phyloP scores from a whole-genome alignment of 2,329 filamentous ascomycete species.

The Scleromitrula shiraiana region DNA sequence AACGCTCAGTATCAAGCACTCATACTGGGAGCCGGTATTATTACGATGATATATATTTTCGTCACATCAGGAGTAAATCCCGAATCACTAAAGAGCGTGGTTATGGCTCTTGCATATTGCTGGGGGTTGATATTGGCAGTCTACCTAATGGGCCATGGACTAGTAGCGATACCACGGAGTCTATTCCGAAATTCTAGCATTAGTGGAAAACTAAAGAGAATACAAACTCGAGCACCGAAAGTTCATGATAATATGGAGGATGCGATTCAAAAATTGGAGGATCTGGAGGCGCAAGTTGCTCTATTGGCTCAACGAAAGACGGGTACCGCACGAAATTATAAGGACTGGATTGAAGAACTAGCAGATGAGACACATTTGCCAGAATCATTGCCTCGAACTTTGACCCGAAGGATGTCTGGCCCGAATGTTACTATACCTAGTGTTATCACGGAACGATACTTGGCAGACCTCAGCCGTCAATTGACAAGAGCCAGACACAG shows the following conservation, averaged over 20 bases:
- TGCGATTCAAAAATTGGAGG: slow-evolving; percentile 68
- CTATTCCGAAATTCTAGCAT: slow-evolving; percentile 75
- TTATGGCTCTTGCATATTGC: slow-evolving; percentile 92
- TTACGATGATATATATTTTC: slow-evolving; percentile 78
- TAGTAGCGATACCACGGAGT: slow-evolving; percentile 80
- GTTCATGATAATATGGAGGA: slow-evolving; percentile 85
- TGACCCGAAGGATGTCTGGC: slow-evolving; percentile 34
- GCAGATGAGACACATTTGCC: slow-evolving; percentile 66
- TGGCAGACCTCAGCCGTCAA: slow-evolving; percentile 80
- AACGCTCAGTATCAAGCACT: slow-evolving; percentile 88
- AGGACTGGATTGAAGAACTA: slow-evolving; percentile 94
- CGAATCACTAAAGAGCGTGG: slow-evolving; percentile 66
- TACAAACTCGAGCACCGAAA: slow-evolving; percentile 73
- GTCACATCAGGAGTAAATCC: slow-evolving; percentile 67
- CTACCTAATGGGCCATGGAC: slow-evolving; percentile 93
- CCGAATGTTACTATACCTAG: slow-evolving; percentile 53
- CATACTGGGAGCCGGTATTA: slow-evolving; percentile 58
- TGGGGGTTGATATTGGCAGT: slow-evolving; percentile 90
- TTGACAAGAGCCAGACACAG: slow-evolving; percentile 76
- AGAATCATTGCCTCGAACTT: slow-evolving; percentile 46
- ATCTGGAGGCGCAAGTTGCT: slow-evolving; percentile 70
- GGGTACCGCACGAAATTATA: slow-evolving; percentile 65
- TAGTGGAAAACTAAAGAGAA: slow-evolving; percentile 60
- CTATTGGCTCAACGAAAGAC: slow-evolving; percentile 76
- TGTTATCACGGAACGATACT: slow-evolving; percentile 85